Percentiles rank a stretch among this genome's conserved stretches.
Evolutionary conservation across 2,329 filamentous ascomycete species (phyloP).

Genomic region (Zymoseptoria crescenta): DNA sequence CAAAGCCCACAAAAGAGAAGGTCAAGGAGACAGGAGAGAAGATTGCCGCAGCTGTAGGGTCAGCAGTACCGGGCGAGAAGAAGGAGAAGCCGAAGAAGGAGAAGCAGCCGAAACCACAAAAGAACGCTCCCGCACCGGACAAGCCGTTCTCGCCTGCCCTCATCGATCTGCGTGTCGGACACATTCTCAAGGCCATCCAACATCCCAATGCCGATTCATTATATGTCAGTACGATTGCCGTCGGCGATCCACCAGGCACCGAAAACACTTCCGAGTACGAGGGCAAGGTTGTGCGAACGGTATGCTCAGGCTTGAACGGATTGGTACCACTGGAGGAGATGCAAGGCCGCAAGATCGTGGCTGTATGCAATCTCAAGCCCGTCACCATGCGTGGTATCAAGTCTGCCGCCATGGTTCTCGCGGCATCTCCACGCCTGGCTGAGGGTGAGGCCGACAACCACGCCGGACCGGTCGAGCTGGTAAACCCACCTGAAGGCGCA

Average conservation of each 20-base stretch:
- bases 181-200: conserved; percentile 91
- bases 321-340: conserved; percentile 89
- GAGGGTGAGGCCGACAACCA: conserved; percentile 81
- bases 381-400: conserved; percentile 96
- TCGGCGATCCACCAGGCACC: conserved; percentile 76
- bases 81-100: conserved; percentile 79
- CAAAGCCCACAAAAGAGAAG: conserved; percentile 33
- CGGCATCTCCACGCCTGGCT: conserved; percentile 74
- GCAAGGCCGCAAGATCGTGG: conserved; percentile 91
- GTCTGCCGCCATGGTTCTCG: conserved; percentile 82
- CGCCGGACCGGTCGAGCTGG: conserved; percentile 85
- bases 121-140: conserved; percentile 52
- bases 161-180: conserved; percentile 92
- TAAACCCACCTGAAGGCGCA: conserved; percentile 68
- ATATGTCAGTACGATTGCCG: conserved; percentile 90
- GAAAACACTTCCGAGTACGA: conserved; percentile 89
- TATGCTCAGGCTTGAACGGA: conserved; percentile 94
- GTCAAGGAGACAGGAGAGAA: conserved; percentile 43
- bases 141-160: conserved; percentile 74
- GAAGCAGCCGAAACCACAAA: conserved; percentile 68
- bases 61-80: conserved; percentile 37
- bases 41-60: conserved; percentile 39
- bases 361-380: conserved; percentile 96
- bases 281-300: conserved; percentile 83
- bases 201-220: conserved; percentile 96